Evolutionary conservation across 2,329 filamentous ascomycete genomes (phyloP), one percentile per base, ranked within the genome.

Genomic region (Zasmidium angulare): DNA sequence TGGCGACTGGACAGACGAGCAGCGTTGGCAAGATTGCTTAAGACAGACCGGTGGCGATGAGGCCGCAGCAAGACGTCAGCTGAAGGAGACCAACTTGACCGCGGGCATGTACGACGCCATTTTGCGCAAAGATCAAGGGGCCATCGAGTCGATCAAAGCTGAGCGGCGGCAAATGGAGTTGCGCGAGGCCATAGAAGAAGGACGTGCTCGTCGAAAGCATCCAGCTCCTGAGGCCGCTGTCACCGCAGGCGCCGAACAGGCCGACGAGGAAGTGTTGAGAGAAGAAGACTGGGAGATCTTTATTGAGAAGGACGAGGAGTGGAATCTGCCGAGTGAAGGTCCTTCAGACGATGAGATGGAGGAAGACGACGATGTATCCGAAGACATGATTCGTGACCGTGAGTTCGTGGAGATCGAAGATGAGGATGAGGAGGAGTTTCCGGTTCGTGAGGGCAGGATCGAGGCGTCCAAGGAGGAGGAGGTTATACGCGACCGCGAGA

Each of bases 231-330:
- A 36, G 11, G 22, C 19, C 2, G 24, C 20, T 14, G 12, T 51
- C 2, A 23, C 46, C 14, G 23, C 31, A 31, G 43, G 22, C 22
- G 31, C 29, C 21, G 55, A 57, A 50, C 31, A 29, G 17, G 46
- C 23, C 1, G 55, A 57, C 17, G 55, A 52, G 9, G 55, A 57
- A 29, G 20, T 57, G 1, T 17, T 50, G 17, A 47, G 29, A 24
- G 47, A 51, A 31, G 40, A 49, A 6, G 55, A 57, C n/a, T 57
- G 53, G 53, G 53, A 55, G n/a, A 46, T 55, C 6, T 14, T 52
- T 14, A 22, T 22, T 20, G 55, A 50, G 46, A 22, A 51, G 19
- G 47, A 50, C 17, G 49, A 50, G 9, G 21, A 26, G 7, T 23
- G 47, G 12, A 23, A 6, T 21, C 21, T 14, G 6, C n/a, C 49